Base-by-base conservation (phyloP, 2,329 filamentous ascomycete genomes). In the Stemphylium lycopersici region DNA sequence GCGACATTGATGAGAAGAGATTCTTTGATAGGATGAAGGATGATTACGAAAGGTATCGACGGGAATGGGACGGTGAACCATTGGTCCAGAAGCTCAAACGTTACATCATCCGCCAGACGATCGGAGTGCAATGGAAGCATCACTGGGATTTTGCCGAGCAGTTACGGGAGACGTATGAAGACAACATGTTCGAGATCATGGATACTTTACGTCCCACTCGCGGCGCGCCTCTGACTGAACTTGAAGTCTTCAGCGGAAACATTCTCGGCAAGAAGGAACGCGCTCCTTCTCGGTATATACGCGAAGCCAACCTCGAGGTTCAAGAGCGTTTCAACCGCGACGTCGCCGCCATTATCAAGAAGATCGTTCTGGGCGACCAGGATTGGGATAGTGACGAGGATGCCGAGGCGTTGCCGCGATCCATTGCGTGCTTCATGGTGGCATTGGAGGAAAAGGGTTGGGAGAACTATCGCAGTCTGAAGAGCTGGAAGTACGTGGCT, bases 1-100 rank as follows among this genome's bases (percentile, higher is more conserved):
- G 90, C 1, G 83, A 81, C 0, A 87, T 96, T 10, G 85, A 96
- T 62, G 90, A 95, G 71, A 79, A 80, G 40, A 80, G 82, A 47
- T 89, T 93, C 38, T 88, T 72, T 37, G 42, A 58, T 3, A 54
- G 55, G 29, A 67, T 73, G 62, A 63, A 70, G 31, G 48, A 52
- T 16, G 56, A 63, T 4, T 65, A 63, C 36, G 48, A 63, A 8
- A 38, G 26, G 0, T 48, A 46, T 13, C 61, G 50, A 6, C 38
- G 46, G 12, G 12, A 24, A 4, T 47, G 24, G 40, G 48, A 48
- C 8, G 29, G 38, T 16, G 58, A 66, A 11, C 59, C 56, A 2
- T 33, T 73, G 7, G 74, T 49, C 52, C 76, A 60, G 26, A 66
- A 22, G 55, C 68, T 83, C 3, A 76, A 77, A 65, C 46, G 62